Conservation (phyloP, 2,329 filamentous ascomycete species). For the Graphilbum sp. region DNA sequence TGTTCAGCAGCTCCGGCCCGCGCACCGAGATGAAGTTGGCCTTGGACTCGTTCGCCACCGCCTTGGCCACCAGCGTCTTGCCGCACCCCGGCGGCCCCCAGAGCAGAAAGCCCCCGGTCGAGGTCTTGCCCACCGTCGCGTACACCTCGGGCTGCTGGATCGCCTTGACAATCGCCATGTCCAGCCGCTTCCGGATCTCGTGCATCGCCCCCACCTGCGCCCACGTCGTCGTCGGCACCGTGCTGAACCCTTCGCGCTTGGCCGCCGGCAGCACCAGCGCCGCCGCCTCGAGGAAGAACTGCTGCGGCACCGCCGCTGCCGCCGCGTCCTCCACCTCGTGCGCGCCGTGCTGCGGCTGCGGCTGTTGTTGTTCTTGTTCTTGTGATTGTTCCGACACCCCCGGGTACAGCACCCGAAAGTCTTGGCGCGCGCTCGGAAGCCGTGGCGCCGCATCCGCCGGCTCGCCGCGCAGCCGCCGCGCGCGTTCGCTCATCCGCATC, state of each 20-base stretch:
- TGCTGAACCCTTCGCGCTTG: slow-evolving; percentile 87
- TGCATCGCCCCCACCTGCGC: slow-evolving; percentile 66
- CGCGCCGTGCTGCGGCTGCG: no score
- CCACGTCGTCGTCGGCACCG: slow-evolving; percentile 88
- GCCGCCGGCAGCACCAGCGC: slow-evolving; percentile 63
- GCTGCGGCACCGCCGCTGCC: slow-evolving; percentile 17
- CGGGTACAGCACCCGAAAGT: no score
- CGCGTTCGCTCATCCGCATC: background rate
- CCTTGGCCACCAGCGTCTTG: slow-evolving; percentile 91
- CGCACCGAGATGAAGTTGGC: slow-evolving; percentile 98
- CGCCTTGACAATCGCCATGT: slow-evolving; percentile 74
- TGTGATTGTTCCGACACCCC: no score
- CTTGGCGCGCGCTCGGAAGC: background rate
- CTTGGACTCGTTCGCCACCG: slow-evolving; percentile 85
- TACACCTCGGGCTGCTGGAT: slow-evolving; percentile 73
- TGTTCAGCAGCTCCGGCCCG: slow-evolving; percentile 89
- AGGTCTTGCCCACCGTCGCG: slow-evolving; percentile 57
- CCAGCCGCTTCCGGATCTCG: slow-evolving; percentile 63
- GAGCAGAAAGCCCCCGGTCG: slow-evolving; percentile 74
- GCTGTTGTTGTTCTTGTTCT: no score
- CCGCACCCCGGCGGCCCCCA: slow-evolving; percentile 96
- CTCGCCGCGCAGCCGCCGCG: slow-evolving; percentile 2
- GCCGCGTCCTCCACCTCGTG: no score
- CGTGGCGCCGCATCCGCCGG: background rate
- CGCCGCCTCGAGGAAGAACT: slow-evolving; percentile 56